Percentiles rank a stretch among this genome's conserved stretches.
phyloP scores from a whole-genome alignment of 768 basidiomycete genomes.

The Russula sp. region DNA sequence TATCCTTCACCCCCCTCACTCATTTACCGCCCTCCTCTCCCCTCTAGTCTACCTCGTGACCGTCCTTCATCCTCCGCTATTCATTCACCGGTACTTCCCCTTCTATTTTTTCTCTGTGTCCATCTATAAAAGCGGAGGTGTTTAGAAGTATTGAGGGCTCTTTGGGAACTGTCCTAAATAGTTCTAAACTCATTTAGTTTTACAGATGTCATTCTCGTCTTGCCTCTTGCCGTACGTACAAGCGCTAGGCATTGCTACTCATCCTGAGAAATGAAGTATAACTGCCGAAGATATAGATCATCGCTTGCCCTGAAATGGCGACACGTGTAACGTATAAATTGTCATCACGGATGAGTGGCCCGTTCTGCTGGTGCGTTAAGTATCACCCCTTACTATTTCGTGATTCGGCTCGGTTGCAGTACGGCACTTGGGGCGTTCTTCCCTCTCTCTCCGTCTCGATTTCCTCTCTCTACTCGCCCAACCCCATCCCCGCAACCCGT shows the following conservation, averaged over 20 bases:
- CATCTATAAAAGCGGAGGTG: not conserved
- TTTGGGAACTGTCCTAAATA: not conserved
- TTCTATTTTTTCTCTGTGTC: not conserved
- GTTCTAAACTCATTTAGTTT: not conserved
- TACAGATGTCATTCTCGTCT: conserved; percentile 6
- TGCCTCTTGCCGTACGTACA: conserved; percentile 14
- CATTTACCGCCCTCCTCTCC: not conserved
- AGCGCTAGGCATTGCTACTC: conserved; percentile 12
- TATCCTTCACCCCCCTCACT: not conserved
- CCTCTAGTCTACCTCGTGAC: conserved; percentile 14
- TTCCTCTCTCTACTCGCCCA: conserved; percentile 4
- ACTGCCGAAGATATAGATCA: conserved; percentile 22
- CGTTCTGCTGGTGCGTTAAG: conserved; percentile 4
- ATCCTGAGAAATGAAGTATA: conserved; percentile 12
- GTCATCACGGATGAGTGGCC: conserved; percentile 20
- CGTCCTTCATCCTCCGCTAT: not conserved
- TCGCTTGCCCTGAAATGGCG: conserved; percentile 15
- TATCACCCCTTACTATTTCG: conserved; percentile 18
- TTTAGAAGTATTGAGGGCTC: not conserved
- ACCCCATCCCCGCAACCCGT: not conserved
- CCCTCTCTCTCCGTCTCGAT: conserved; percentile 17
- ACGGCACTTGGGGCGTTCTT: conserved; percentile 12
- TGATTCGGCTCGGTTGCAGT: conserved; percentile 15
- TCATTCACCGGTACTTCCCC: conserved; percentile 4
- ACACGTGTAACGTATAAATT: conserved; percentile 7